Conservation (phyloP, 2,329 filamentous ascomycete species). For the Diplodia intermedia region DNA sequence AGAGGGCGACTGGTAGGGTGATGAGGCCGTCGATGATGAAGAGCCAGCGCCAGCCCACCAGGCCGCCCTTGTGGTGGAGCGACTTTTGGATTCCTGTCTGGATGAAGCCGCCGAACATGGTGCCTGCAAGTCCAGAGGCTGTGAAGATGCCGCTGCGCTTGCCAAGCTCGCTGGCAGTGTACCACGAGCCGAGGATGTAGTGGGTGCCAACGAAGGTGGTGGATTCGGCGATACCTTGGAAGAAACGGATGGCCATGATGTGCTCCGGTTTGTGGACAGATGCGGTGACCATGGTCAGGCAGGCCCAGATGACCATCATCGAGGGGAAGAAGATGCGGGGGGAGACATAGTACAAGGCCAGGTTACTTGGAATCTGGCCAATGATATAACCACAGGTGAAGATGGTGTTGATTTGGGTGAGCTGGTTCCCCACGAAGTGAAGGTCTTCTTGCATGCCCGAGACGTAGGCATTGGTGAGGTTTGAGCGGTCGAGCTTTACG, state of each 20-base stretch:
- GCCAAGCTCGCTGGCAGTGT: conserved; percentile 65
- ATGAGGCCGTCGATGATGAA: conserved; percentile 61
- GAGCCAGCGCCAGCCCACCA: conserved; percentile 62
- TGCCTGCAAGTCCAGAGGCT: conserved; percentile 64
- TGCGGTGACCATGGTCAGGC: conserved; percentile 68
- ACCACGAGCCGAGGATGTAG: conserved; percentile 68
- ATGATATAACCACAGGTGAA: conserved; percentile 52
- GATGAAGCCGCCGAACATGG: conserved; percentile 68
- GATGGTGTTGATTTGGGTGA: conserved; percentile 59
- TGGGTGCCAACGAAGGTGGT: conserved; percentile 65
- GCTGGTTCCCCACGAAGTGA: conserved; percentile 49
- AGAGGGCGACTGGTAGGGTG: conserved; percentile 63
- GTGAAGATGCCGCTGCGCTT: conserved; percentile 69
- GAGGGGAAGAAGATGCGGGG: conserved; percentile 69
- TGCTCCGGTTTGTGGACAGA: conserved; percentile 58
- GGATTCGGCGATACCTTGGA: conserved; percentile 62
- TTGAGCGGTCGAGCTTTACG: conserved; percentile 47
- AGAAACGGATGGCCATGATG: conserved; percentile 66
- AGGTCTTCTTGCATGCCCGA: conserved; percentile 53
- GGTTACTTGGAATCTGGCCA: conserved; percentile 67
- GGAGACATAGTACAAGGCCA: conserved; percentile 68
- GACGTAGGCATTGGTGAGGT: conserved; percentile 53
- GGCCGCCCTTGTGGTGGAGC: conserved; percentile 56
- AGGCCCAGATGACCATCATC: conserved; percentile 70
- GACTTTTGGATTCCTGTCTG: conserved; percentile 60